A percentile compares a stretch with the other conserved stretches of the same genome.
Evolutionary conservation across 441 rosid species (phyloP).

Genomic region (Erodium trifolium): DNA sequence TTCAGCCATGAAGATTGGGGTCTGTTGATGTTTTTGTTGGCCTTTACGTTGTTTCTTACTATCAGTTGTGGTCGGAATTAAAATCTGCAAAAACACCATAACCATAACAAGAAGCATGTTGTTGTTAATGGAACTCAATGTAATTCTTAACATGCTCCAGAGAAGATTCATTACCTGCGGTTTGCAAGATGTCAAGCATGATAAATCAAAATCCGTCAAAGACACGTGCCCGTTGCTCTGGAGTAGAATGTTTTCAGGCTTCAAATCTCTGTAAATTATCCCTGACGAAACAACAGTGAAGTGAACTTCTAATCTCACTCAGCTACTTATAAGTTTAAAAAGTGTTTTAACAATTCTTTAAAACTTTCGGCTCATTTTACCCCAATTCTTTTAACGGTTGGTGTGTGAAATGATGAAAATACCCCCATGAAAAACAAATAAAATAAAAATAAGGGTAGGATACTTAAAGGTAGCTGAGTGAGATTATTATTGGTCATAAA

Average conservation of each 20-base stretch:
- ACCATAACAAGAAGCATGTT: too few relatives aligned
- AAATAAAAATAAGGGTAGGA: too few relatives aligned
- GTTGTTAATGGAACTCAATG: too few relatives aligned
- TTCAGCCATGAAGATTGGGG: slow-evolving; percentile 83
- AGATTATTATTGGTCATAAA: too few relatives aligned
- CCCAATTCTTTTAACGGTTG: too few relatives aligned
- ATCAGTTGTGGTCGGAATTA: slow-evolving; percentile 48
- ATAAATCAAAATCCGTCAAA: slow-evolving; percentile 83
- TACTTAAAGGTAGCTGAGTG: too few relatives aligned
- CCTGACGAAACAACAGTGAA: slow-evolving; percentile 25
- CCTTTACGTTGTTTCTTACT: slow-evolving; percentile 36
- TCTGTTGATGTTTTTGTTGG: slow-evolving; percentile 18
- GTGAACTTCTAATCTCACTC: neutral
- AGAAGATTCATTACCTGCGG: slow-evolving; percentile 51
- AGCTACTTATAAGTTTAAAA: too few relatives aligned
- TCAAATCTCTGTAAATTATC: slow-evolving; percentile 82
- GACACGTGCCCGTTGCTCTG: slow-evolving; percentile 71
- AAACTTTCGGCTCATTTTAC: too few relatives aligned
- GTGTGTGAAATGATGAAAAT: too few relatives aligned
- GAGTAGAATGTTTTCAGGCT: slow-evolving; percentile 85
- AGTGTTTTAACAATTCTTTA: too few relatives aligned
- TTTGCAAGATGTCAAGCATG: slow-evolving; percentile 88
- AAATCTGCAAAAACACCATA: slow-evolving; percentile 38
- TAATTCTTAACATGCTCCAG: too few relatives aligned
- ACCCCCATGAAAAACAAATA: too few relatives aligned